Evolutionary conservation across 2,329 filamentous ascomycete species (phyloP).

Genomic region (Colletotrichum sp.): DNA sequence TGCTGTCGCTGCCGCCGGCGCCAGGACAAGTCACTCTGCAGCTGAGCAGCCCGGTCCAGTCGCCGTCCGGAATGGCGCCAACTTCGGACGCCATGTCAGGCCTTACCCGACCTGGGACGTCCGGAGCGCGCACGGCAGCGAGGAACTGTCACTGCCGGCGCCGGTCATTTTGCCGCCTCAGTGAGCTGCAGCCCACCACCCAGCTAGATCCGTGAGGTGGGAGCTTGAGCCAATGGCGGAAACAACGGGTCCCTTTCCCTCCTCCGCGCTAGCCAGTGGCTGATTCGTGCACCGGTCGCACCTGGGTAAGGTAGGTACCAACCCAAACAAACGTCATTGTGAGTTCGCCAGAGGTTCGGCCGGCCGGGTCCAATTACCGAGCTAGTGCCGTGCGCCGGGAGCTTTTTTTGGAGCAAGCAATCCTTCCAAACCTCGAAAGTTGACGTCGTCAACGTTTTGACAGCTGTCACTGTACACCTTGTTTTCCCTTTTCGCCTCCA

Average conservation of each 20-base stretch:
- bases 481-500: neutral
- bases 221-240: conserved; percentile 18
- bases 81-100: neutral
- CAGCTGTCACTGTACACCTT: neutral
- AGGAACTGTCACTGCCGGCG: neutral
- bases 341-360: conserved; percentile 4
- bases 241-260: neutral
- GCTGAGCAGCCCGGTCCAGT: neutral
- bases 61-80: neutral
- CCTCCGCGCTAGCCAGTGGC: neutral
- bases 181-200: neutral
- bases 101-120: neutral
- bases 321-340: conserved; percentile 11
- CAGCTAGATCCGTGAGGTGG: neutral
- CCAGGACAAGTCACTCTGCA: neutral
- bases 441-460: neutral
- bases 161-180: neutral
- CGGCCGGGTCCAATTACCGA: conserved; percentile 17
- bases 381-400: conserved; percentile 8
- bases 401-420: neutral
- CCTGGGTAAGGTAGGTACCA: neutral
- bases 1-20: neutral
- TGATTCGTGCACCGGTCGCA: neutral
- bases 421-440: neutral
- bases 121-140: neutral